Base-by-base conservation (phyloP, 2,329 filamentous ascomycete species). In the Cadophora malorum region DNA sequence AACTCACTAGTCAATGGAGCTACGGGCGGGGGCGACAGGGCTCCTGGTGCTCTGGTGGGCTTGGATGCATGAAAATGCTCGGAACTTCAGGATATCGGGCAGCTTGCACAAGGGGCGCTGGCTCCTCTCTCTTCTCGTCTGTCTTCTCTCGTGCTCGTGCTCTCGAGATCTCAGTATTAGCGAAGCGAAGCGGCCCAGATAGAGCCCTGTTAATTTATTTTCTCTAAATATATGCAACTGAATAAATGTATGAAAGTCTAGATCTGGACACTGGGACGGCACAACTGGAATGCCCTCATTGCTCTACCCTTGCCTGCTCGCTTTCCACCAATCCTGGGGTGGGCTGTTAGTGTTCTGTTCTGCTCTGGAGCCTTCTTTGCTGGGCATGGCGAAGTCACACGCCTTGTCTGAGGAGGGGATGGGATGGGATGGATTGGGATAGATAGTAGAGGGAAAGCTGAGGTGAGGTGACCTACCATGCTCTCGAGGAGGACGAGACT, bases 21-120 rank as follows among this genome's bases (percentile, higher is more conserved):
- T 41, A 59, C 55, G 55, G 55, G 55, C 55, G 55, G 55, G 55
- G 55, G 55, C 16, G 55, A 59, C 33, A 59, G 33, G 55, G 55
- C 45, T 49, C n/a, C 10, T 49, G 45, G 45, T 49, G 45, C 45
- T 49, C 45, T 49, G 45, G 45, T 21, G 45, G 45, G 45, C 55
- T 59, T 59, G 55, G 33, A 23, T 59, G 33, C 55, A 59, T 41
- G 21, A 59, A 45, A 41, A 25, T 35, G 55, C 33, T 59, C 55
- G 55, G 55, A 38, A 35, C 10, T 59, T 35, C 33, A 59, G 33
- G 55, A 53, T 31, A 33, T 35, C 28, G 53, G 28, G 53, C 31
- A 21, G 53, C 28, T 10, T 35, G 33, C n/a, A 56, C 53, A 56
- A n/a, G 16, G 45, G 41, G 10, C 35, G 12, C 41, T 47, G 41